phyloP scores from a whole-genome alignment of 2,329 filamentous ascomycete species.

The Sclerotinia nivalis region DNA sequence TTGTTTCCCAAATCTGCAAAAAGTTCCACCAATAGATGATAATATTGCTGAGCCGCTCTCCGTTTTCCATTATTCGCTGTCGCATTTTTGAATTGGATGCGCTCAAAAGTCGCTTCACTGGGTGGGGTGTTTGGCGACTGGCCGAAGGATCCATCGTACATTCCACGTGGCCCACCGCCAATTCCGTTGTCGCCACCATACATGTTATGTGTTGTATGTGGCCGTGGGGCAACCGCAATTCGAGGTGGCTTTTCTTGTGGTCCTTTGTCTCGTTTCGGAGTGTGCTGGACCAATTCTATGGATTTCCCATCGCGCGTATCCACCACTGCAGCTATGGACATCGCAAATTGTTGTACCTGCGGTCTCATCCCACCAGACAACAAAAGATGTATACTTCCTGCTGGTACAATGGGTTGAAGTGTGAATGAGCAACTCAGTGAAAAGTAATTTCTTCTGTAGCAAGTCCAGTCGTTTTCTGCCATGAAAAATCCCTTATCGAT shows the following conservation, averaged over 20 bases:
- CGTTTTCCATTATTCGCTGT: slow-evolving; percentile 76
- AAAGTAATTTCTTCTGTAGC: slow-evolving; percentile 74
- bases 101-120: slow-evolving; percentile 56
- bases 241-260: slow-evolving; percentile 62
- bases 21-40: slow-evolving; percentile 69
- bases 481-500: slow-evolving; percentile 73
- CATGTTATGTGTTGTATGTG: slow-evolving; percentile 33
- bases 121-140: slow-evolving; percentile 37
- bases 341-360: slow-evolving; percentile 59
- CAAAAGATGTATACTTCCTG: slow-evolving; percentile 46
- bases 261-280: slow-evolving; percentile 71
- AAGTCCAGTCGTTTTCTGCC: slow-evolving; percentile 68
- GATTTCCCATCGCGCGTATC: slow-evolving; percentile 62
- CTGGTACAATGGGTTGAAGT: slow-evolving; percentile 49
- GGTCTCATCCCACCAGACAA: slow-evolving; percentile 31
- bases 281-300: slow-evolving; percentile 74
- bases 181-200: slow-evolving; percentile 34
- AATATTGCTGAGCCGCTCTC: slow-evolving; percentile 71
- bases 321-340: slow-evolving; percentile 67
- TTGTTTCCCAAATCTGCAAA: slow-evolving; percentile 54
- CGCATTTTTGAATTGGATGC: slow-evolving; percentile 74
- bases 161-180: slow-evolving; percentile 29
- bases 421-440: slow-evolving; percentile 65
- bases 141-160: slow-evolving; percentile 32
- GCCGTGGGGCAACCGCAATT: slow-evolving; percentile 43